phyloP scores from a whole-genome alignment of 2,329 filamentous ascomycete species.

The Ceratocystis alfenasii region DNA sequence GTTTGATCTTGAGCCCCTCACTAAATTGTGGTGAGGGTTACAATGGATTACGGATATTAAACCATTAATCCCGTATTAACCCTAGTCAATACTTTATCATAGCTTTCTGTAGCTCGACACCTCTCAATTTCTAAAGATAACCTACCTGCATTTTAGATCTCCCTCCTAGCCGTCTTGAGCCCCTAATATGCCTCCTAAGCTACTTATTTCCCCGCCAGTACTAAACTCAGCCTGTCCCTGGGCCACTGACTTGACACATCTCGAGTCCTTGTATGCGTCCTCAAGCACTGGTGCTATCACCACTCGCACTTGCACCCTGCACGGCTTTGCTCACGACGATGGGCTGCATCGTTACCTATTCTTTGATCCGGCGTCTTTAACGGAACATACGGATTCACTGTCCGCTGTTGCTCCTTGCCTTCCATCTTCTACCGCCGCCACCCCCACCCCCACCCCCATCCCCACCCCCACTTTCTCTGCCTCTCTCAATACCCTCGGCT shows the following conservation, averaged over 20 bases:
- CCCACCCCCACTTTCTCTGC: constrained; percentile 28
- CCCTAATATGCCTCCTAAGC: constrained; percentile 22
- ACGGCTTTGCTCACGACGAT: constrained; percentile 52
- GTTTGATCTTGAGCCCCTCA: background rate
- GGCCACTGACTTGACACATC: constrained; percentile 54
- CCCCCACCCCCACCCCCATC: constrained; percentile 25
- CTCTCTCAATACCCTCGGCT: constrained; percentile 60
- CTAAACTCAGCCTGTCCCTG: constrained; percentile 67
- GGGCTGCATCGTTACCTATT: constrained; percentile 53
- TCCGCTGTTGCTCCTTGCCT: constrained; percentile 24
- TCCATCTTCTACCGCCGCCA: constrained; percentile 24
- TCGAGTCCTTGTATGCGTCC: constrained; percentile 48
- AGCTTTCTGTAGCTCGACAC: background rate
- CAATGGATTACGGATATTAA: background rate
- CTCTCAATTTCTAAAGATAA: background rate
- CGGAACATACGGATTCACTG: background rate
- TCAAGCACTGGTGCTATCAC: constrained; percentile 61
- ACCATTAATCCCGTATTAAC: background rate
- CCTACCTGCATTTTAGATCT: background rate
- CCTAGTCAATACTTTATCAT: background rate
- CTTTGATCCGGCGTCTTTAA: constrained; percentile 38
- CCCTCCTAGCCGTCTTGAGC: background rate
- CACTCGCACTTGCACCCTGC: constrained; percentile 54
- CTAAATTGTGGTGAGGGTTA: background rate
- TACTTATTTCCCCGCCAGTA: constrained; percentile 51